Evolutionary conservation across 2,329 filamentous ascomycete species (phyloP), one percentile per base, ranked within the genome.

Genomic region (Diaporthe velutina): DNA sequence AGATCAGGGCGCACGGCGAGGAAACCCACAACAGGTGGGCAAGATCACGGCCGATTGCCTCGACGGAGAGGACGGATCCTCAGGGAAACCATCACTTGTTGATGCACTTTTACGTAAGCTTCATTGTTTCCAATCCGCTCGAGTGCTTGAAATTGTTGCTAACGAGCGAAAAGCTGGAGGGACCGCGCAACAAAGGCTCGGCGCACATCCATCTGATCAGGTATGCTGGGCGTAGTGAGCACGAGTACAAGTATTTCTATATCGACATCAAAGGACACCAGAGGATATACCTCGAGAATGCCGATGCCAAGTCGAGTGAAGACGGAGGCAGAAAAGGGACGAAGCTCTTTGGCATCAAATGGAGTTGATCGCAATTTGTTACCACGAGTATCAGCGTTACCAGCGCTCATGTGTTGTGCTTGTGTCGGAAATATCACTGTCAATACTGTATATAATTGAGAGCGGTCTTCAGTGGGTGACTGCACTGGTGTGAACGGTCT

Each of bases 1-100:
- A 95, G 81, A 96, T 98, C 74, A 88, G 87, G 30, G 95, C 95
- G 0, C 94, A 93, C 82, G 96, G 96, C 52, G 95, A 98, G 78
- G 90, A 92, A 75, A 96, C 94, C 2, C 89, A 88, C 82, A 97
- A 93, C 82, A 94, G 95, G 80, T 98, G 95, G 95, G 92, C 93
- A 70, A 86, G 90, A 76, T 89, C 90, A 40, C 86, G 91, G 54
- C 91, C 91, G 45, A 88, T 93, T 76, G 86, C 90, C 89, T 93
- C 93, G 1, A 91, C 89, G 0, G 85, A 91, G 30, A 90, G 90
- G 76, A 95, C 89, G 9, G 96, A 98, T 81, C 85, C 88, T 15
- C 88, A 91, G 76, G 96, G 96, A 6, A 92, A 92, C 28, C 93
- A 97, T 77, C 95, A 98, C 82, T 83, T 98, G 77, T 86, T 91